phyloP scores from a whole-genome alignment of 805 yeast genomes.

The Kuraishia piskuri region DNA sequence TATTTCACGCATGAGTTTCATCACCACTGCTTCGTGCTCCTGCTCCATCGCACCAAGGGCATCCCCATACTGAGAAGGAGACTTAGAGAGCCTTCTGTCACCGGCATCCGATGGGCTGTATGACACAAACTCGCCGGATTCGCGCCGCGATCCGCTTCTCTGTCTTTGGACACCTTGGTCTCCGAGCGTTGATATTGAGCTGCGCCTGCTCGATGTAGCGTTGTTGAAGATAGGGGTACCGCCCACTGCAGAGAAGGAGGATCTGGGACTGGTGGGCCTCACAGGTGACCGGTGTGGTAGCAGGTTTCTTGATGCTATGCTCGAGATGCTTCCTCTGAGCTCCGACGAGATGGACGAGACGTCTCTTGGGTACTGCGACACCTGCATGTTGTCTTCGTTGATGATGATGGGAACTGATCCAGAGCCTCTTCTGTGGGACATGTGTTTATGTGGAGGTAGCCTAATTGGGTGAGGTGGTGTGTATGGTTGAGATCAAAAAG shows the following conservation, averaged over 20 bases:
- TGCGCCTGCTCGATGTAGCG: neutral
- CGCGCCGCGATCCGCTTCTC: neutral
- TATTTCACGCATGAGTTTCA: conserved; percentile 58
- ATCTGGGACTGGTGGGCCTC: neutral
- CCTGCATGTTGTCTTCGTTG: neutral
- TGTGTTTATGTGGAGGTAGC: neutral
- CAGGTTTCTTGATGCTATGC: neutral
- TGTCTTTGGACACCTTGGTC: neutral
- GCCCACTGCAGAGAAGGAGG: neutral
- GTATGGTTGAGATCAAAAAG: no score
- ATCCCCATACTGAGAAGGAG: conserved; percentile 14
- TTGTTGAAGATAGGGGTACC: neutral
- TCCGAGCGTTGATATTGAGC: neutral
- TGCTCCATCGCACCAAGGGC: conserved; percentile 56
- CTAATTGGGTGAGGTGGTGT: no score
- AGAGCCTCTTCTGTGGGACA: neutral
- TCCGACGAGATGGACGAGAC: neutral
- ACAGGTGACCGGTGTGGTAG: neutral
- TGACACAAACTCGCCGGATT: neutral
- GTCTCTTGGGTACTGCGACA: neutral
- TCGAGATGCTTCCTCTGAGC: neutral
- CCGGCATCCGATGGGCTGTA: neutral
- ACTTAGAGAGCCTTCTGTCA: neutral
- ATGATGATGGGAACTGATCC: neutral
- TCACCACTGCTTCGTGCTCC: conserved; percentile 70